phyloP scores from a whole-genome alignment of 176 grass and related monocot species.

The Triticum timopheevii region DNA sequence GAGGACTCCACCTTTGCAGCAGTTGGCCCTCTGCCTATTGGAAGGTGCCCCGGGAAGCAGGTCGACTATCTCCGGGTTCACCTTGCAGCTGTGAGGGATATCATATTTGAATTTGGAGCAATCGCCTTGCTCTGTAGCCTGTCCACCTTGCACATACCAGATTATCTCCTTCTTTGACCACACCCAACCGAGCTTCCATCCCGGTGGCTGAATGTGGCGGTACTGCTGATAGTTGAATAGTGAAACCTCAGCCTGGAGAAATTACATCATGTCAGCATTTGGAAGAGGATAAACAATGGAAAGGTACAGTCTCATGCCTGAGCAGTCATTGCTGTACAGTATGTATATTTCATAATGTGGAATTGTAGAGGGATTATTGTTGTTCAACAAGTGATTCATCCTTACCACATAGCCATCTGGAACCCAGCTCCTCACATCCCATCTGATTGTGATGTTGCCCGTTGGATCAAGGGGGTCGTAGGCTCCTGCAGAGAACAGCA shows the following conservation, averaged over 20 bases:
- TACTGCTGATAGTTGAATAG: slow-evolving; percentile 76
- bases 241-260: slow-evolving; percentile 61
- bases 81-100: slow-evolving; percentile 65
- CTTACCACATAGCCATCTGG: slow-evolving; percentile 86
- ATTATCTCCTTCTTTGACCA: slow-evolving; percentile 79
- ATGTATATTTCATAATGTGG: neutral
- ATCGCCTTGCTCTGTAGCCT: slow-evolving; percentile 67
- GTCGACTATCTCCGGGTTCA: slow-evolving; percentile 49
- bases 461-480: slow-evolving; percentile 70
- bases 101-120: slow-evolving; percentile 70
- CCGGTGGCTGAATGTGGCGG: slow-evolving; percentile 66
- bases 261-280: slow-evolving; percentile 6
- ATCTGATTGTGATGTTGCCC: slow-evolving; percentile 79
- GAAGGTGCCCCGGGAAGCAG: slow-evolving; percentile 65
- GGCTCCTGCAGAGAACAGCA: slow-evolving; percentile 42
- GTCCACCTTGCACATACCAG: slow-evolving; percentile 47
- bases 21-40: slow-evolving; percentile 66
- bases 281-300: neutral
- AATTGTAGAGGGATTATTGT: neutral
- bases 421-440: slow-evolving; percentile 77
- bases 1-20: slow-evolving; percentile 68
- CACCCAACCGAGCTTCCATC: slow-evolving; percentile 67
- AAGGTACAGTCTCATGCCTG: neutral
- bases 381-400: neutral
- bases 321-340: neutral